Evolutionary conservation across 148 eudicot genomes (phyloP).

Genomic region (Diospyros lotus): DNA sequence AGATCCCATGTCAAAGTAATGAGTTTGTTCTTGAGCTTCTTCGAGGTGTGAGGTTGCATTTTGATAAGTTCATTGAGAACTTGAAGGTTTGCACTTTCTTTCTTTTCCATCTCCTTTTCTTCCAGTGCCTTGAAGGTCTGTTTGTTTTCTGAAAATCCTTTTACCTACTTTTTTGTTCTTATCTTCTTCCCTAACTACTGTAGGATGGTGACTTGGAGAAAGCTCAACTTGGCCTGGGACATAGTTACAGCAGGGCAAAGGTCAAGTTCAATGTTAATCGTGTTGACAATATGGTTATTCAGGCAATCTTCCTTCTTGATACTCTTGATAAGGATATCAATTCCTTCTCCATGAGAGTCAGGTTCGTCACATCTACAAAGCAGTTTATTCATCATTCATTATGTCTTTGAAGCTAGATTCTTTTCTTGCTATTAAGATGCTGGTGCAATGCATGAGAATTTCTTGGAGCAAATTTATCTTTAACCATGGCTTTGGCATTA

Average conservation of each 20-base stretch:
- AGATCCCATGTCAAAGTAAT: constrained; percentile 78
- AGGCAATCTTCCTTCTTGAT: constrained; percentile 94
- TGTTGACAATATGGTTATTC: constrained; percentile 97
- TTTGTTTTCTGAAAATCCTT: background rate
- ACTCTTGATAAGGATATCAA: constrained; percentile 93
- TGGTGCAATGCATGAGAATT: background rate
- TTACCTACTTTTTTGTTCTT: background rate
- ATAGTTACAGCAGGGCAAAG: constrained; percentile 98
- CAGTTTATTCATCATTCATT: constrained; percentile 1
- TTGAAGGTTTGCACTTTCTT: constrained; percentile 55
- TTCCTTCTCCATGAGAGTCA: constrained; percentile 97
- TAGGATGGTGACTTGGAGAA: constrained; percentile 97
- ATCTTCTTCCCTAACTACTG: constrained; percentile 1
- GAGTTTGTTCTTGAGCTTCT: constrained; percentile 83
- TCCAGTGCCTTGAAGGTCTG: background rate
- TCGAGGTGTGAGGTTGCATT: constrained; percentile 89
- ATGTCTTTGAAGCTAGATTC: background rate
- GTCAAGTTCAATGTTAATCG: constrained; percentile 99
- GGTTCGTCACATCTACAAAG: constrained; percentile 41
- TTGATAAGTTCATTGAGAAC: constrained; percentile 69
- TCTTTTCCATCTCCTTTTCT: background rate
- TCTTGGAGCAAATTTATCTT: background rate
- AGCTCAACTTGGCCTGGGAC: constrained; percentile 90
- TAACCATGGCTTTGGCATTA: no score
- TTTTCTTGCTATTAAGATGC: background rate